These are phyloP conservation scores for Spizellomyces punctatus DNA, from an alignment of 192 early-diverging fungal species.

Conservation along the genomic window DNA sequence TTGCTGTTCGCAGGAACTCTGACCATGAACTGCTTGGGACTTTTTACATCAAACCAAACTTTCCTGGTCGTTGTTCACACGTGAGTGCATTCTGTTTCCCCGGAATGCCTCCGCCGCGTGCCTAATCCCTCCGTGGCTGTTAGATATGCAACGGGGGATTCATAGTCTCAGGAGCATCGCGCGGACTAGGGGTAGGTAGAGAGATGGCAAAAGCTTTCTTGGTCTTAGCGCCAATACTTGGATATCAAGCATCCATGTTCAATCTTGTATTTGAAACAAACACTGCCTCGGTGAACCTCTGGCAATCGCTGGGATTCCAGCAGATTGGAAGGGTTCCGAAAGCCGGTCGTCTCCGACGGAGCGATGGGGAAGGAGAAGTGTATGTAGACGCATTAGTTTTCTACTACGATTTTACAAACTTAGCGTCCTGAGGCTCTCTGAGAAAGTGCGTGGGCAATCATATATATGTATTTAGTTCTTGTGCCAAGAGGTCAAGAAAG, in stretches of 20 bases:
- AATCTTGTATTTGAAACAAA: constrained; percentile 81
- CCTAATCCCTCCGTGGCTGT: neutral
- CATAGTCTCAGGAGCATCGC: constrained; percentile 47
- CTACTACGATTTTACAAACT: constrained; percentile 68
- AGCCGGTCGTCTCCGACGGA: constrained; percentile 55
- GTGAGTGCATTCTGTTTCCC: constrained; percentile 32
- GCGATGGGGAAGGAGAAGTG: constrained; percentile 16
- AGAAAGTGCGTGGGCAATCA: no score
- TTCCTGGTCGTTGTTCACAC: constrained; percentile 70
- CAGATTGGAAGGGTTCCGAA: constrained; percentile 71
- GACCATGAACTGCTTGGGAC: constrained; percentile 56
- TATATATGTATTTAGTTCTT: no score
- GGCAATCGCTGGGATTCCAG: constrained; percentile 67
- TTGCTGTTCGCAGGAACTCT: constrained; percentile 23
- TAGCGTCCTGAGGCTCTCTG: no score
- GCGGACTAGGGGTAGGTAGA: constrained; percentile 62
- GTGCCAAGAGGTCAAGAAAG: no score
- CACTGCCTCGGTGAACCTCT: constrained; percentile 61
- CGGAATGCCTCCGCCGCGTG: neutral
- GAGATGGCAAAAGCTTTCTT: constrained; percentile 67
- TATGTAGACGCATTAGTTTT: constrained; percentile 75
- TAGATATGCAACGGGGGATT: constrained; percentile 80
- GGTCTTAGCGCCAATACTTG: constrained; percentile 61
- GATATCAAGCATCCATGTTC: constrained; percentile 76
- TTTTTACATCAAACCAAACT: constrained; percentile 83